Evolutionary conservation across 495 filamentous ascomycete species (phyloP).

Genomic region (Daldinia decipiens): DNA sequence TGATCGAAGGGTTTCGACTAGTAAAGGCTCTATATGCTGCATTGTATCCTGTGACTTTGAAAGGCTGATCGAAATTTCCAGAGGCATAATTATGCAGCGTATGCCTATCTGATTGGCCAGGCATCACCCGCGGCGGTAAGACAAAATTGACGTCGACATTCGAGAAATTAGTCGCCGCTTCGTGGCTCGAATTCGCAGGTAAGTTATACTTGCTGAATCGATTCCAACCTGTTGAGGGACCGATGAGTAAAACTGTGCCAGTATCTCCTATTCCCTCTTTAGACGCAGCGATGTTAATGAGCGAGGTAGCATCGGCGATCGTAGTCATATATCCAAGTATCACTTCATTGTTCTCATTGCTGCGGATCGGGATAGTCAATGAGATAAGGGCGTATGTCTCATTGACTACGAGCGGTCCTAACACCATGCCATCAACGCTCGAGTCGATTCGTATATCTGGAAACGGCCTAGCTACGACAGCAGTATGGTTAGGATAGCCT

Average conservation of each 20-base stretch:
- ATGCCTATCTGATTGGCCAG: slow-evolving; percentile 59
- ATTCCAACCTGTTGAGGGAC: slow-evolving; percentile 71
- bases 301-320: slow-evolving; percentile 68
- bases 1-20: slow-evolving; percentile 54
- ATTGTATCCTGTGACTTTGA: slow-evolving; percentile 66
- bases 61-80: slow-evolving; percentile 59
- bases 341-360: slow-evolving; percentile 64
- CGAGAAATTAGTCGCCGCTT: slow-evolving; percentile 51
- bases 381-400: slow-evolving; percentile 78
- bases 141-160: slow-evolving; percentile 58
- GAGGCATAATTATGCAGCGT: slow-evolving; percentile 52
- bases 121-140: slow-evolving; percentile 53
- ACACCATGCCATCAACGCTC: slow-evolving; percentile 63
- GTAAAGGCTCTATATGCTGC: slow-evolving; percentile 66
- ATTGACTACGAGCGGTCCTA: slow-evolving; percentile 77
- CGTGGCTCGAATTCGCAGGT: slow-evolving; percentile 51
- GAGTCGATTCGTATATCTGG: slow-evolving; percentile 64
- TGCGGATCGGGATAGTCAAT: slow-evolving; percentile 77
- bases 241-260: slow-evolving; percentile 73
- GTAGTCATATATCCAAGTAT: slow-evolving; percentile 81
- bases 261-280: slow-evolving; percentile 73
- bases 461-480: slow-evolving; percentile 55
- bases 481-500: slow-evolving; percentile 50
- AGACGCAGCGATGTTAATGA: slow-evolving; percentile 67
- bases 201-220: slow-evolving; percentile 60